Base-by-base conservation (phyloP, 192 early-diverging fungal genomes). In the Backusella tuberculispora region DNA sequence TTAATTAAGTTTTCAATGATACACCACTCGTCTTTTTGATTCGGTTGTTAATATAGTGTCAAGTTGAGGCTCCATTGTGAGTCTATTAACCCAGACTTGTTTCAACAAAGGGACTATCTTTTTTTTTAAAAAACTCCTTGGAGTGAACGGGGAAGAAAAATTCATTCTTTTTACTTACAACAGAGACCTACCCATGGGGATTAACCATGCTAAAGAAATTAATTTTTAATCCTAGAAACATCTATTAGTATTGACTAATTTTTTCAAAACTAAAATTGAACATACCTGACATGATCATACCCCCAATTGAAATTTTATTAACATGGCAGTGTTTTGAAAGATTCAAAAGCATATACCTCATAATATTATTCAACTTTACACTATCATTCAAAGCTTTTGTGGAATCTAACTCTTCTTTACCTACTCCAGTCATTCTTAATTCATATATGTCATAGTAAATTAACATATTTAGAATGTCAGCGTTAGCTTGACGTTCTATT, bases 191-290 rank as follows among this genome's bases (percentile, higher is more conserved):
- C 12, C 47, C 47, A 17, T 48, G 12, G 6, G 47, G 47, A 14
- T 48, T 48, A 14, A n/a, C 12, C 12, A 48, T 4, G 3, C 12
- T 10, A 14, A 48, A 48, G 47, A n/a, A n/a, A n/a, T 48, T 48
- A n/a, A 48, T 48, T 4, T 13, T 48, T 3, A 48, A n/a, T 4
- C 47, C 47, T 48, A 48, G n/a, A 13, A 38, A 66, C 42, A 41
- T 42, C 40, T n/a, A 66, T 38, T 66, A 66, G 65, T 66, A 66
- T 66, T 66, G 3, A 66, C 65, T n/a, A n/a, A 66, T 3, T 17
- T 66, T 66, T 42, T 66, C 29, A 38, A 66, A 66, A 7, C 65
- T 17, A 66, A 66, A 41, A 17, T 38, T 66, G 3, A 66, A 66
- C 65, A 5, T 66, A 66, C 40, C 65, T 66, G 65, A 38, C 34